Evolutionary conservation across 371 early-diverging fungal genomes (phyloP).

Genomic region (Smittium mucronatum): DNA sequence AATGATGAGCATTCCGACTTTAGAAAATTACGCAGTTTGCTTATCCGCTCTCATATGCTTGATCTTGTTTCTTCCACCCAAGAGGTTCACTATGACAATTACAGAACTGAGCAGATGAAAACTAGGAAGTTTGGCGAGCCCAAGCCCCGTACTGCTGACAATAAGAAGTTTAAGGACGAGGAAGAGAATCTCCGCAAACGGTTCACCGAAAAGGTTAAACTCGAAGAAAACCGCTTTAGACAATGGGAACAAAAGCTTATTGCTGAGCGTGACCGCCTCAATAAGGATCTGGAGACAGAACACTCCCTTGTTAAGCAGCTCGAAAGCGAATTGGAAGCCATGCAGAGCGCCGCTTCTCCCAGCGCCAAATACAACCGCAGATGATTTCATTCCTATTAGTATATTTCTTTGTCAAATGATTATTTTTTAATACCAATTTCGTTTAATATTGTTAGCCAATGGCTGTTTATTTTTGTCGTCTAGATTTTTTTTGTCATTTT

Average conservation of each 20-base stretch:
- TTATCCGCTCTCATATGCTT: constrained; percentile 90
- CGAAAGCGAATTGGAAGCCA: constrained; percentile 51
- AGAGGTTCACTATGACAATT: constrained; percentile 85
- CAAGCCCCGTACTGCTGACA: constrained; percentile 58
- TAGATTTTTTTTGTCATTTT: too few relatives aligned
- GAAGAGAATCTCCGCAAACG: constrained; percentile 82
- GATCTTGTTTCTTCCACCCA: constrained; percentile 83
- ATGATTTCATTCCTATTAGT: too few relatives aligned
- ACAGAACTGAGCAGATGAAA: constrained; percentile 70
- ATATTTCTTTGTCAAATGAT: too few relatives aligned
- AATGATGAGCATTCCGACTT: constrained; percentile 89
- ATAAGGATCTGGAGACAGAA: constrained; percentile 87
- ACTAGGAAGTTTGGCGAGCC: constrained; percentile 69
- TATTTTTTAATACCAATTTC: too few relatives aligned
- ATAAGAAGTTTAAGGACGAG: constrained; percentile 81
- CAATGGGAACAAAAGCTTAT: constrained; percentile 95
- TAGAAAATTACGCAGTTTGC: constrained; percentile 79
- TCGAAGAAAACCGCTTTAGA: constrained; percentile 89
- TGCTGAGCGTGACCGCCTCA: constrained; percentile 85
- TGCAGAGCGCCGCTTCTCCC: constrained; percentile 20
- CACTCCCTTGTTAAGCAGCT: constrained; percentile 77
- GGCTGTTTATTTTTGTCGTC: too few relatives aligned
- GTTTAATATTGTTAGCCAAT: too few relatives aligned
- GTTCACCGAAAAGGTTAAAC: constrained; percentile 88
- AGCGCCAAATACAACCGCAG: constrained; percentile 1